These are phyloP conservation scores for Spergularia marina DNA, from an alignment of 148 eudicot species.

Conservation along the genomic window DNA sequence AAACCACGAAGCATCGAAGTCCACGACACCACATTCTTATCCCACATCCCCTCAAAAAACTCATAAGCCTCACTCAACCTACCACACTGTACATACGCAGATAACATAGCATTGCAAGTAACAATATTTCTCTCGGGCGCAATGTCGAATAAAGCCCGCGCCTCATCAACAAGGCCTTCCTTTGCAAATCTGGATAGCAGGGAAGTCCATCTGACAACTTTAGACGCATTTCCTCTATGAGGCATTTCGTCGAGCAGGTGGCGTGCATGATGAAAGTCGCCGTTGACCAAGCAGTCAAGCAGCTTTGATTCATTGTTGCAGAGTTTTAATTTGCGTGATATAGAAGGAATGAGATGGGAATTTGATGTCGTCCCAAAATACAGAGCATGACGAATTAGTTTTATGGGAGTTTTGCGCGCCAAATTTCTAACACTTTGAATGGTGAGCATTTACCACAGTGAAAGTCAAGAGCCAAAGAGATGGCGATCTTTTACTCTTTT, in stretches of 20 bases:
- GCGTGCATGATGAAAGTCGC: conserved; percentile 30
- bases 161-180: conserved; percentile 33
- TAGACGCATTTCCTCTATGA: conserved; percentile 17
- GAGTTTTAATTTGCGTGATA: conserved; percentile 10
- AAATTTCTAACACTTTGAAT: neutral
- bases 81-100: conserved; percentile 33
- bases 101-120: conserved; percentile 42
- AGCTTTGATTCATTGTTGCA: conserved; percentile 24
- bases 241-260: conserved; percentile 42
- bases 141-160: conserved; percentile 30
- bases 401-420: conserved; percentile 11
- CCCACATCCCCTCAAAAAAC: conserved; percentile 36
- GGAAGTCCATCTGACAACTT: conserved; percentile 39
- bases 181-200: conserved; percentile 33
- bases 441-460: neutral
- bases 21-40: conserved; percentile 48
- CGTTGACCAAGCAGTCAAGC: conserved; percentile 19
- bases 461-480: neutral
- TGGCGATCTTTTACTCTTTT: too few species aligned
- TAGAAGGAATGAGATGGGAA: neutral
- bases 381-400: neutral
- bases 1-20: conserved; percentile 44
- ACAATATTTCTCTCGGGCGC: conserved; percentile 42
- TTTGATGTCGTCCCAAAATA: neutral
- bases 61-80: conserved; percentile 33